Evolutionary conservation across 2,329 filamentous ascomycete species (phyloP).

Genomic region (Lojkania enalia): DNA sequence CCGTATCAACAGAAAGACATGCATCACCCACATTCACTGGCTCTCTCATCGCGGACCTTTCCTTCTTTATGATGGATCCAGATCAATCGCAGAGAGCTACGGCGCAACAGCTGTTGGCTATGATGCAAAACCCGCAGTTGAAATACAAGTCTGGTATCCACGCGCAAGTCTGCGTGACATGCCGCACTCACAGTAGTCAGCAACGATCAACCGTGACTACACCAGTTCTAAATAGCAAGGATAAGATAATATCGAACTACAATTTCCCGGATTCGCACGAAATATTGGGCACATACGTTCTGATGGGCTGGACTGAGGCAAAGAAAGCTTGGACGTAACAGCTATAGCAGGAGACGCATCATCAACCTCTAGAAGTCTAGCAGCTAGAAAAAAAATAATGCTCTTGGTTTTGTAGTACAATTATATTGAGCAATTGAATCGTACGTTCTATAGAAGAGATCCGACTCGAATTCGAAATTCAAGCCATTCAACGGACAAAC

Average conservation of each 20-base stretch:
- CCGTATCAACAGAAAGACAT: too few species aligned
- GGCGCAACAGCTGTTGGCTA: background rate
- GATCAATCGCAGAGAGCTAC: background rate
- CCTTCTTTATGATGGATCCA: background rate
- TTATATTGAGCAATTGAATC: too few species aligned
- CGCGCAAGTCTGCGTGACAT: background rate
- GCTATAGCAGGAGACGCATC: too few species aligned
- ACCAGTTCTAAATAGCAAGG: background rate
- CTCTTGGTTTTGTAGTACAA: too few species aligned
- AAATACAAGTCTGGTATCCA: background rate
- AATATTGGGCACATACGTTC: background rate
- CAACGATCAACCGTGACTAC: background rate
- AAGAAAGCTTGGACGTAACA: background rate
- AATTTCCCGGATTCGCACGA: background rate
- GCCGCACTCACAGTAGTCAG: background rate
- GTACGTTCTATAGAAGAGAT: too few species aligned
- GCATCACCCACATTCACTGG: too few species aligned
- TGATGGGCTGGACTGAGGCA: background rate
- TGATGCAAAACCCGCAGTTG: background rate
- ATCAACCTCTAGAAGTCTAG: too few species aligned
- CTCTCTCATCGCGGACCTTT: background rate
- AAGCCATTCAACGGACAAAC: too few species aligned
- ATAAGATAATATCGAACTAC: background rate
- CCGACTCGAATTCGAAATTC: too few species aligned
- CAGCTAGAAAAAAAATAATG: too few species aligned